Conservation (phyloP, 345 rosid genomes). For the Camelina neglecta region DNA sequence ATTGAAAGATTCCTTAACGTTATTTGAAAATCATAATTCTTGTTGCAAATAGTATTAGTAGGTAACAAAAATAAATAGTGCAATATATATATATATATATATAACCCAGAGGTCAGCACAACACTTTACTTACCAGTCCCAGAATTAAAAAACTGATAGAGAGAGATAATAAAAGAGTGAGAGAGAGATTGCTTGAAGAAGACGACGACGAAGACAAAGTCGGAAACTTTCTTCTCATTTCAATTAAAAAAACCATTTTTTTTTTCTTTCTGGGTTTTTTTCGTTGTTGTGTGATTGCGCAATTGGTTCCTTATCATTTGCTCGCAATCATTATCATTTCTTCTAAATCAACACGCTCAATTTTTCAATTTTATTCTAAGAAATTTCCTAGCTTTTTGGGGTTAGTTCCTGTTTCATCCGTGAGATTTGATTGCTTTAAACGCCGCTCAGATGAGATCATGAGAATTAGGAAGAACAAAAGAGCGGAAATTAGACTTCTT, state of each 20-base stretch:
- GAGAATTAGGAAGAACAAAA: background rate
- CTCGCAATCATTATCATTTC: constrained; percentile 8
- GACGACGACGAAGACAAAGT: constrained; percentile 28
- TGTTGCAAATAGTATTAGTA: background rate
- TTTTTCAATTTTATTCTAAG: background rate
- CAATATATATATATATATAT: background rate
- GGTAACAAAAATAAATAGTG: background rate
- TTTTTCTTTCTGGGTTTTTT: background rate
- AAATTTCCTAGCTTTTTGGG: constrained; percentile 23
- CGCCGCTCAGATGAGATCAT: constrained; percentile 29
- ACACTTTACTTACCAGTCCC: background rate
- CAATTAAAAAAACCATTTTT: background rate
- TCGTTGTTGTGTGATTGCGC: constrained; percentile 4
- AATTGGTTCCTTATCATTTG: constrained; percentile 17
- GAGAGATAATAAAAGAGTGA: constrained; percentile 1
- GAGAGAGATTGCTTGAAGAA: constrained; percentile 34
- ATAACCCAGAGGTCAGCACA: constrained; percentile 34
- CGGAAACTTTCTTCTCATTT: constrained; percentile 39
- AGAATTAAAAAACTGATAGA: constrained; percentile 49
- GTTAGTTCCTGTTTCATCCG: constrained; percentile 22
- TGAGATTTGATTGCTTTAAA: constrained; percentile 26
- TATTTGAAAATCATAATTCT: background rate
- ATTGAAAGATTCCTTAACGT: constrained; percentile 1
- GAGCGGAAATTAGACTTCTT: constrained; percentile 29
- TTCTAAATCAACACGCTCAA: constrained; percentile 26